Evolutionary conservation across 352 stramenopile genomes (phyloP).

Genomic region (Hyaloperonospora arabidopsidis): DNA sequence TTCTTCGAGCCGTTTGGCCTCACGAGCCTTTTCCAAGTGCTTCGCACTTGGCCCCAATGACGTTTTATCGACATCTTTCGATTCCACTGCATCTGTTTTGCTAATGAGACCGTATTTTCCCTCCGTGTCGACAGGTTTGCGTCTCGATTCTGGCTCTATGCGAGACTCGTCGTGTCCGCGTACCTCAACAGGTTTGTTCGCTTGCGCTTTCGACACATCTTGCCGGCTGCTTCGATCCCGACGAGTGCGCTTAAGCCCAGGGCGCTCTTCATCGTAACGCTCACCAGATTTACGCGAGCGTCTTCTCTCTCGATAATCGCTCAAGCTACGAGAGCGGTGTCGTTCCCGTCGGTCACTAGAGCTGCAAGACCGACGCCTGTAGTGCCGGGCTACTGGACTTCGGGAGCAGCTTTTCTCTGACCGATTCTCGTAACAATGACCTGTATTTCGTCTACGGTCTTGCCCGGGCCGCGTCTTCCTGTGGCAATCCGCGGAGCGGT

Average conservation of each 20-base stretch:
- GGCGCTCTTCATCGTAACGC: conserved; percentile 2
- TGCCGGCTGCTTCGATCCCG: conserved; percentile 12
- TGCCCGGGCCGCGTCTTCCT: conserved; percentile 18
- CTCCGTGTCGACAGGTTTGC: conserved; percentile 19
- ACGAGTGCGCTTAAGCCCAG: conserved; percentile 1
- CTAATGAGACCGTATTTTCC: conserved; percentile 65
- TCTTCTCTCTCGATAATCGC: conserved; percentile 7
- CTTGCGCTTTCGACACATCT: conserved; percentile 9
- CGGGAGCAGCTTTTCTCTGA: conserved; percentile 18
- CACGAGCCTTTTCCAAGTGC: conserved; percentile 60
- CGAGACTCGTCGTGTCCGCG: conserved; percentile 1
- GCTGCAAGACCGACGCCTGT: conserved; percentile 3
- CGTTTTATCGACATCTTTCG: conserved; percentile 63
- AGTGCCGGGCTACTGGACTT: conserved; percentile 9
- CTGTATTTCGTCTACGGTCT: neutral
- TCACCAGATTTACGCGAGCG: conserved; percentile 13
- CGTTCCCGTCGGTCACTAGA: neutral
- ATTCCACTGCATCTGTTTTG: conserved; percentile 48
- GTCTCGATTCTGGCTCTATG: conserved; percentile 17
- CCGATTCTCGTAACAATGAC: conserved; percentile 7
- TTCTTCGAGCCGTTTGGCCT: conserved; percentile 60
- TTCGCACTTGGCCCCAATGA: conserved; percentile 75
- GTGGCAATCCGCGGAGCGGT: conserved; percentile 2
- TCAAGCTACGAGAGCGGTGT: conserved; percentile 1
- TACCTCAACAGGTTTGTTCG: neutral